A percentile compares a stretch with the other conserved stretches of the same genome.
Conservation (phyloP, 495 filamentous ascomycete genomes). For the Cercophora scortea region DNA sequence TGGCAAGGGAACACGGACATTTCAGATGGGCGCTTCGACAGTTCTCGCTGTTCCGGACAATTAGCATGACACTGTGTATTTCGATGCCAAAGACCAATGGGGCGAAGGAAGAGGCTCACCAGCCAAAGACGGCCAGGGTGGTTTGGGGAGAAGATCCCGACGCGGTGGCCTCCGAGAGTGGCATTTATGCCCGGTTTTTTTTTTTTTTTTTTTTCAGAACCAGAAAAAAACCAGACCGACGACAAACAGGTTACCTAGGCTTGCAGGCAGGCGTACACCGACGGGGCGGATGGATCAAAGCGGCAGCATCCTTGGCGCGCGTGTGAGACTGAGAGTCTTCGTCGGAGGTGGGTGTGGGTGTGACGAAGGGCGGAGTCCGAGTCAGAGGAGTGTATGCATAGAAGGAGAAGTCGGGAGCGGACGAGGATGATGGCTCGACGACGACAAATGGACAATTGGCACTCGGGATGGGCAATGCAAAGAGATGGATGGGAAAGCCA, state of each 20-base stretch:
- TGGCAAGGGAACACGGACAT: constrained; percentile 21
- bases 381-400: not conserved
- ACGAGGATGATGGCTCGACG: too few relatives aligned
- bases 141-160: constrained; percentile 1
- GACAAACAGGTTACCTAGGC: not conserved
- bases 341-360: not conserved
- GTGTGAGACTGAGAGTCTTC: too few relatives aligned
- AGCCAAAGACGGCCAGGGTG: constrained; percentile 17
- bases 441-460: too few relatives aligned
- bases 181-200: constrained; percentile 2
- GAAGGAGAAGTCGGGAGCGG: too few relatives aligned
- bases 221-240: not conserved
- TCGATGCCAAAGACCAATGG: not conserved
- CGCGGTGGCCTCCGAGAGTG: not conserved
- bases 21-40: constrained; percentile 40
- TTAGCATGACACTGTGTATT: not conserved
- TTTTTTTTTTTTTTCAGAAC: not conserved
- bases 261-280: not conserved
- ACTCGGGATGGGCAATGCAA: too few relatives aligned
- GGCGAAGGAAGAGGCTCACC: constrained; percentile 12
- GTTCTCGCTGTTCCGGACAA: constrained; percentile 24
- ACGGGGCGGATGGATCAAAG: too few relatives aligned
- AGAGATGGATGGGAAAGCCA: too few relatives aligned
- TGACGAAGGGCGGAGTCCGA: not conserved
- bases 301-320: too few relatives aligned